Base-by-base conservation (phyloP, 2,329 filamentous ascomycete species). In the Leptographium wingfieldii region DNA sequence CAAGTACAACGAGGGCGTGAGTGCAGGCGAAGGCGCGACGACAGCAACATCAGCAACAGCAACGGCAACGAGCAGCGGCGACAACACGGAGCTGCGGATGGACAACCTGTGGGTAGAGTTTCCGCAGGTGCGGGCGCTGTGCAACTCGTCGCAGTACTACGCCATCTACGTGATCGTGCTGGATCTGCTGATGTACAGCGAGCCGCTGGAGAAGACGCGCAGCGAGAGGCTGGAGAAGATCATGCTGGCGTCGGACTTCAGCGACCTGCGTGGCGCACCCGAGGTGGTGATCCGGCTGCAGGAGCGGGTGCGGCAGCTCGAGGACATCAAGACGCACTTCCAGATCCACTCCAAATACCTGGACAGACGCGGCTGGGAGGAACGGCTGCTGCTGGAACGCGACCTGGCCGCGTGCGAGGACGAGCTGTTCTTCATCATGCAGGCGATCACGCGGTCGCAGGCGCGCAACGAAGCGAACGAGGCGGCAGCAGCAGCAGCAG, bases 401-500 rank as follows among this genome's bases (percentile, higher is more conserved):
- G 94, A 99, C 69, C 77, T 99, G 57, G 83, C 90, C 11, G 84
- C 84, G 25, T 96, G 90, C 68, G 94, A 97, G 71, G 94, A 99
- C 68, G 95, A 99, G 72, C 75, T 99, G 10, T 99, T 99, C 79
- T 99, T 99, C 75, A 88, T 99, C 77, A 97, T 99, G 94, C 97
- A 99, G 68, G 95, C 94, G 48, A 99, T 99, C 70, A 99, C 94
- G 1, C 95, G 91, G 3, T 95, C 92, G 5, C 94, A 99, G 72
- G 81, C 91, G 62, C 94, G 92, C 69, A 85, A 84, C 64, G 90
- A 95, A 62, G 82, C 81, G 55, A 52, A 83, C 29, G 25, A 31
- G 27, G 29, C 29, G 9, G 49, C 27, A 22, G 52, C 27, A 38
- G 52, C 40, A n/a, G 43, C 49, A 12, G 49, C 22, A 12, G 49